A percentile compares a stretch with the other conserved stretches of the same genome.
Conservation (phyloP, 2,329 filamentous ascomycete species). For the Aspergillus pseudotamarii region DNA sequence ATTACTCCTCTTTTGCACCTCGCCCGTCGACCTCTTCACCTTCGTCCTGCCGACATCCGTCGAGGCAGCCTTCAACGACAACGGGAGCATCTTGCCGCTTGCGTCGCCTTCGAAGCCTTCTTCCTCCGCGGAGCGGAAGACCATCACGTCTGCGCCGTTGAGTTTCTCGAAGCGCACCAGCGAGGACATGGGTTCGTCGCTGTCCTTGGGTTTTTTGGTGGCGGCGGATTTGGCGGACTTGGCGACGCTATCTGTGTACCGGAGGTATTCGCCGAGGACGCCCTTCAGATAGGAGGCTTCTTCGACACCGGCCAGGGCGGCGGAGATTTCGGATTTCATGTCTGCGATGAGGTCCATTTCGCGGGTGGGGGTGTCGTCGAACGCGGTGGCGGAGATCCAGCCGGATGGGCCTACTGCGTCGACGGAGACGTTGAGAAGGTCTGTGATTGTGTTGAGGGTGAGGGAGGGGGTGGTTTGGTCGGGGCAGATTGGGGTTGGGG, state of each 20-base stretch:
- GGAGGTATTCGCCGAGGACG: constrained; percentile 49
- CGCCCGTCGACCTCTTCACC: constrained; percentile 66
- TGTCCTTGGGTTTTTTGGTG: constrained; percentile 6
- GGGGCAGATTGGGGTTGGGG: constrained; percentile 38
- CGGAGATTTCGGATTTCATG: constrained; percentile 52
- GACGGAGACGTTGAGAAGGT: constrained; percentile 48
- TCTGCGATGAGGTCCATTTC: constrained; percentile 50
- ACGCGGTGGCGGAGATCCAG: constrained; percentile 45
- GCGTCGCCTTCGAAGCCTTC: constrained; percentile 35
- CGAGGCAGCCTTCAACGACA: constrained; percentile 68
- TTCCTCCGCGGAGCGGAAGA: constrained; percentile 33
- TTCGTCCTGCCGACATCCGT: constrained; percentile 48
- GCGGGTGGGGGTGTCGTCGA: constrained; percentile 36
- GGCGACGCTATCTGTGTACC: constrained; percentile 40
- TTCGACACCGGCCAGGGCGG: constrained; percentile 50
- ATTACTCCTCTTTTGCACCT: constrained; percentile 67
- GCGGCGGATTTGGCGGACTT: constrained; percentile 12
- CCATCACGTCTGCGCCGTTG: constrained; percentile 43
- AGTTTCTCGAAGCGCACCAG: constrained; percentile 40
- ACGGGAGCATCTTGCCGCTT: constrained; percentile 60
- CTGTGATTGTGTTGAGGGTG: constrained; percentile 42
- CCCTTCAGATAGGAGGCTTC: constrained; percentile 51
- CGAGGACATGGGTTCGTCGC: constrained; percentile 16
- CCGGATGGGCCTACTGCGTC: constrained; percentile 53
- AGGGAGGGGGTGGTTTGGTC: constrained; percentile 41